phyloP scores from a whole-genome alignment of 108 stramenopile genomes.

The Cyclotella atomus region DNA sequence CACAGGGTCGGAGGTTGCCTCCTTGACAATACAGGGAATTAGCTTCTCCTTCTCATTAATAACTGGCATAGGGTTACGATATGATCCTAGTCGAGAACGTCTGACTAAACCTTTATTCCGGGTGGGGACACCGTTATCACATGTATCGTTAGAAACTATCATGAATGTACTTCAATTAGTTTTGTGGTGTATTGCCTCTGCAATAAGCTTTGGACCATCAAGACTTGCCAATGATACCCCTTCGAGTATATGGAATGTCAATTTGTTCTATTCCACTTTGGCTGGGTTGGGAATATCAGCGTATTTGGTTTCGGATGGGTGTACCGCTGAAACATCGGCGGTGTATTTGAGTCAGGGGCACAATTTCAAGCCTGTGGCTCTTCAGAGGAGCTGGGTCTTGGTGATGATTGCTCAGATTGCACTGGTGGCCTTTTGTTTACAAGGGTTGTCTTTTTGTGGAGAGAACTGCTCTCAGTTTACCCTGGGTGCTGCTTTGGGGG shows the following conservation, averaged over 20 bases:
- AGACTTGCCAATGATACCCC: neutral
- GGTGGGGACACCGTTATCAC: neutral
- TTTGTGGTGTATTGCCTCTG: neutral
- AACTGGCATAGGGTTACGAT: slow-evolving; percentile 1
- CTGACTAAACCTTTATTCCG: neutral
- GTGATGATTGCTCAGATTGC: neutral
- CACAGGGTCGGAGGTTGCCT: neutral
- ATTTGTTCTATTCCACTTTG: slow-evolving; percentile 7
- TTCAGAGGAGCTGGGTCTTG: slow-evolving; percentile 7
- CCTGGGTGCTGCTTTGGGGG: neutral
- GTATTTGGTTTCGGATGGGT: neutral
- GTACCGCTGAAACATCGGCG: neutral
- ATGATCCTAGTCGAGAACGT: neutral
- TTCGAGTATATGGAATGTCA: slow-evolving; percentile 1
- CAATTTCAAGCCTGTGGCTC: neutral
- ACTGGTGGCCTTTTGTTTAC: neutral
- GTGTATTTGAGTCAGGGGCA: neutral
- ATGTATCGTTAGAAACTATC: neutral
- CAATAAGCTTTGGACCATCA: neutral
- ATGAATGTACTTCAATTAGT: neutral
- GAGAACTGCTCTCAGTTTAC: neutral
- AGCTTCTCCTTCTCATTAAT: neutral
- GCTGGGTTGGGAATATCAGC: neutral
- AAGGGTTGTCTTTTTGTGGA: neutral
- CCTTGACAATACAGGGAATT: neutral